Evolutionary conservation across 805 yeast genomes (phyloP).

Genomic region (Candida dajiaensis): DNA sequence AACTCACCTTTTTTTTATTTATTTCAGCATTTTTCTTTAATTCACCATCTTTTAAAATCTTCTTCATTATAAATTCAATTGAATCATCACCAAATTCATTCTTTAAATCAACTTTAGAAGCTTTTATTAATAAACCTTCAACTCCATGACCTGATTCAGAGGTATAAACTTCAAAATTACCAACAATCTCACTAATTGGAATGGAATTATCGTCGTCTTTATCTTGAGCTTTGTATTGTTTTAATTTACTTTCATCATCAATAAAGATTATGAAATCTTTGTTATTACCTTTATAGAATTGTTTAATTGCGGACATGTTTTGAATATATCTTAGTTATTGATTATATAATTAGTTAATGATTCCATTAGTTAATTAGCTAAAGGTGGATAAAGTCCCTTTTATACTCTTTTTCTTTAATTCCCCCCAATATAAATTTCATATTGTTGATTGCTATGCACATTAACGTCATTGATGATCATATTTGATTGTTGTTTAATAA

Average conservation of each 20-base stretch:
- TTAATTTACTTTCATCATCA: conserved; percentile 44
- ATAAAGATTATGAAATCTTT: conserved; percentile 63
- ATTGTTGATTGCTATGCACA: not conserved
- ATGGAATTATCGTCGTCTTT: too few relatives aligned
- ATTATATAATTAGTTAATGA: too few relatives aligned
- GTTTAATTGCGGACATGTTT: conserved; percentile 33
- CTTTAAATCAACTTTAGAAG: conserved; percentile 56
- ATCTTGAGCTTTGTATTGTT: conserved; percentile 41
- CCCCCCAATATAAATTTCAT: not conserved
- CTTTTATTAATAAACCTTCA: conserved; percentile 67
- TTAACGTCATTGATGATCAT: not conserved
- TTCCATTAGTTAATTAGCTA: too few relatives aligned
- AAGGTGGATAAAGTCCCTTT: not conserved
- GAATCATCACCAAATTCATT: conserved; percentile 61
- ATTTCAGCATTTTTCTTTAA: conserved; percentile 34
- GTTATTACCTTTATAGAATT: conserved; percentile 59
- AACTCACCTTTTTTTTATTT: conserved; percentile 24
- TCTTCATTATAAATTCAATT: conserved; percentile 50
- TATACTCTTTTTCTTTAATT: not conserved
- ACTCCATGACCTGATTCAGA: conserved; percentile 57
- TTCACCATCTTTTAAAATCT: conserved; percentile 56
- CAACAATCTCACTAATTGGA: too few relatives aligned
- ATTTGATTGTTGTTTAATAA: too few relatives aligned
- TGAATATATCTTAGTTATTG: not conserved
- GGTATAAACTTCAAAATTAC: conserved; percentile 58